Evolutionary conservation across 106 monocot genomes (phyloP), one percentile per base, ranked within the genome.

Genomic region (Dendrobium catenatum): DNA sequence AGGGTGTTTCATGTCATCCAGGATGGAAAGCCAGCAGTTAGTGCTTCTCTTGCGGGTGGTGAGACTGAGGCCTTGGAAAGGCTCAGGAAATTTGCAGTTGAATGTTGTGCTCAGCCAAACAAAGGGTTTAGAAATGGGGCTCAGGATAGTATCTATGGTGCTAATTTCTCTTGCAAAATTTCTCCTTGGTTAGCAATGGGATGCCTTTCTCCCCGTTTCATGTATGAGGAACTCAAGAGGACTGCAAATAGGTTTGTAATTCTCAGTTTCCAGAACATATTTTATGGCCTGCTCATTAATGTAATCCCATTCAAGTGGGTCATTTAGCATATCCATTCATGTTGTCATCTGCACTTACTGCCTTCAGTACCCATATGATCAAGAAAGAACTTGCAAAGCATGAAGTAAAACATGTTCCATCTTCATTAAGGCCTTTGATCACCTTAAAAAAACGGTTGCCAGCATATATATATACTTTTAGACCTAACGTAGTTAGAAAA

Each of bases 91-190:
- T 99, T 99, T 83, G 91, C 99, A 46, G 81, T 85, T 7, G 99
- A 99, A 86, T 95, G 88, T 43, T 51, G 66, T 73, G 86, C 90
- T 10, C 93, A 93, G 77, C 87, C 91, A 15, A 90, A 89, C 43
- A 93, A 87, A 76, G 84, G 58, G 16, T 41, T 59, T 74, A 87
- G 87, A 29, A 83, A 88, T 73, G 73, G 59, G 41, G 81, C 82
- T 55, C 79, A 80, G 41, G 95, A 93, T 54, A 95, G 95, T 76
- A 90, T 99, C 22, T 93, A 93, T 88, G 99, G 99, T 86, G 95
- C 99, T 40, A 99, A 95, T 85, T 99, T 99, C 88, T 99, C 99
- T 0, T 99, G 99, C 87, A 99, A 99, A 88, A 99, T 99, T 49
- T 99, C 99, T 27, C 95, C 99, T 42, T 99, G 99, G 99, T 78